These are phyloP conservation scores for Aspergillus wentii DNA, from an alignment of 495 filamentous ascomycete species.

Conservation along the genomic window DNA sequence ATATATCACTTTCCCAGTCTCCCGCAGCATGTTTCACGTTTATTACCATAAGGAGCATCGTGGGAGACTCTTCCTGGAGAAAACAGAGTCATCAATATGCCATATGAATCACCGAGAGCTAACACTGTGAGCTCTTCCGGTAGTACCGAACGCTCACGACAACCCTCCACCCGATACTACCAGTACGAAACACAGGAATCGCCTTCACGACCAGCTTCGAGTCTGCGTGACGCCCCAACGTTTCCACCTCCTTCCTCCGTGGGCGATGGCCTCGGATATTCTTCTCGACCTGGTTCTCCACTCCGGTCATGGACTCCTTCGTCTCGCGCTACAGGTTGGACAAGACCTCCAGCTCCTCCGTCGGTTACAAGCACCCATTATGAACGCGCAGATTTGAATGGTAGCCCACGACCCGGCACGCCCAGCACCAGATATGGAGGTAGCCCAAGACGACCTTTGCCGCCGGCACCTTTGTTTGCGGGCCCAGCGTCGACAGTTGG, in stretches of 20 bases:
- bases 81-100: background rate
- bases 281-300: slow-evolving; percentile 51
- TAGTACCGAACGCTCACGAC: slow-evolving; percentile 21
- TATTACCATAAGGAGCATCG: no score
- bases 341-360: slow-evolving; percentile 57
- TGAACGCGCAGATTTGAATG: slow-evolving; percentile 84
- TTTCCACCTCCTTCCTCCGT: slow-evolving; percentile 50
- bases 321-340: slow-evolving; percentile 62
- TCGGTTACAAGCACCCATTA: slow-evolving; percentile 59
- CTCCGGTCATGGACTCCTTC: slow-evolving; percentile 71
- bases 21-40: no score
- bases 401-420: slow-evolving; percentile 83
- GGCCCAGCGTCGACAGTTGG: slow-evolving; percentile 26
- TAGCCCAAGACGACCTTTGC: slow-evolving; percentile 81
- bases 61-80: no score
- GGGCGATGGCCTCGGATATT: slow-evolving; percentile 44
- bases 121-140: slow-evolving; percentile 11
- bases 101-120: slow-evolving; percentile 7
- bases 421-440: slow-evolving; percentile 83
- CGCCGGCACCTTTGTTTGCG: slow-evolving; percentile 82
- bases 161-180: slow-evolving; percentile 25
- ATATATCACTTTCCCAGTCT: no score
- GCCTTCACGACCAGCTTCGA: slow-evolving; percentile 49
- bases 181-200: slow-evolving; percentile 25
- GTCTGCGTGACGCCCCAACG: slow-evolving; percentile 47